A percentile compares a stretch with the other conserved stretches of the same genome.
Conservation (phyloP, 2,329 filamentous ascomycete genomes). For the Diaporthe sp. region DNA sequence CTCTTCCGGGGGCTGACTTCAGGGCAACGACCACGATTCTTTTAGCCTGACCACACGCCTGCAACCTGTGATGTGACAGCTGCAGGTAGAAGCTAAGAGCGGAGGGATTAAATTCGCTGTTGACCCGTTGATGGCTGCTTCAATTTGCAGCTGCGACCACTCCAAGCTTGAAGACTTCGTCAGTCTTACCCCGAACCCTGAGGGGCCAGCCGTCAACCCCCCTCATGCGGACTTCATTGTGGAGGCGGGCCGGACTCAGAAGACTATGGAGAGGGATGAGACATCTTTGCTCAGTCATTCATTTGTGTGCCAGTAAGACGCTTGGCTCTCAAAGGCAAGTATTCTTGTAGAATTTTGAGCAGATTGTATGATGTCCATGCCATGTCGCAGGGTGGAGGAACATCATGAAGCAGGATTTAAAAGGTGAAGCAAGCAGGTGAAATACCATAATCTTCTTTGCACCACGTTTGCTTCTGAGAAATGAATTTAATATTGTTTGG, state of each 20-base stretch:
- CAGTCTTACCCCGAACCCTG: slow-evolving; percentile 17
- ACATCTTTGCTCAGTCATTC: too few relatives aligned
- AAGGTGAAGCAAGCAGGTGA: too few relatives aligned
- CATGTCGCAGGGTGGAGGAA: too few relatives aligned
- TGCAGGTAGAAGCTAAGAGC: not conserved
- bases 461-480: too few relatives aligned
- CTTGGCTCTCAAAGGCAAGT: not conserved
- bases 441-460: too few relatives aligned
- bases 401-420: not conserved
- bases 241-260: not conserved
- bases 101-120: not conserved
- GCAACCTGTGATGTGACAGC: not conserved
- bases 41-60: not conserved
- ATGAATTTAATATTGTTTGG: not conserved
- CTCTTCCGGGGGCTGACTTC: not conserved
- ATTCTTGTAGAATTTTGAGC: not conserved
- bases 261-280: too few relatives aligned
- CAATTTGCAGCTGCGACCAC: not conserved
- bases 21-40: not conserved
- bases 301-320: not conserved
- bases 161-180: slow-evolving; percentile 15
- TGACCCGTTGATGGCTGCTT: not conserved
- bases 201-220: not conserved
- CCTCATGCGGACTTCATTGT: not conserved
- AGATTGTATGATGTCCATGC: too few relatives aligned